These are phyloP conservation scores for Isatis tinctoria DNA, from an alignment of 345 rosid species.

Conservation along the genomic window DNA sequence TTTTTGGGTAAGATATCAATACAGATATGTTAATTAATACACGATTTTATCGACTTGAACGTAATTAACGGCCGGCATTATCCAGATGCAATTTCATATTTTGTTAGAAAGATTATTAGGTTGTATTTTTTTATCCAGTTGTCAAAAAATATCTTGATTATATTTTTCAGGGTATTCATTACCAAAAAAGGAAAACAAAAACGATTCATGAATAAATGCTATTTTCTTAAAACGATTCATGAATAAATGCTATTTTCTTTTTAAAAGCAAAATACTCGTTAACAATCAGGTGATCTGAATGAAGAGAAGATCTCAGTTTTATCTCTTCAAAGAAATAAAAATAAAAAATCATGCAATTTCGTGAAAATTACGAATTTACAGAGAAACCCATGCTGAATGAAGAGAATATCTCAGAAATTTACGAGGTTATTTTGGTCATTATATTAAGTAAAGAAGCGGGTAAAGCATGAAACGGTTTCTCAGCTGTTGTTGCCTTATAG, in stretches of 20 bases:
- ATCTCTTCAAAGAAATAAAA: background rate
- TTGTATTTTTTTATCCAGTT: background rate
- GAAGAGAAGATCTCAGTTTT: background rate
- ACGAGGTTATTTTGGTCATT: background rate
- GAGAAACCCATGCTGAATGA: background rate
- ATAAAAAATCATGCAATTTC: background rate
- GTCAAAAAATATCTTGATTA: background rate
- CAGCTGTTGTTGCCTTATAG: background rate
- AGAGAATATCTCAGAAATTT: background rate
- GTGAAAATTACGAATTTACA: background rate
- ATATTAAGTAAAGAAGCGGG: background rate
- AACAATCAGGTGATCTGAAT: conserved; percentile 14
- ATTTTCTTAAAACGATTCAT: background rate
- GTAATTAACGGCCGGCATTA: no score
- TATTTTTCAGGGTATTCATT: background rate
- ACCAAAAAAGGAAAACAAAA: background rate
- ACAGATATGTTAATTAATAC: no score
- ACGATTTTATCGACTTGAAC: background rate
- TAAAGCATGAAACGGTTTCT: background rate
- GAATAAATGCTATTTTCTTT: background rate
- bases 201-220: background rate
- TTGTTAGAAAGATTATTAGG: background rate
- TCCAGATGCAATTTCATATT: background rate
- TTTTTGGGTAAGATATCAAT: no score
- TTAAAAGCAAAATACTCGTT: background rate